Conservation (phyloP, 1,139 yeast genomes). For the Saccharomyces hybrid region DNA sequence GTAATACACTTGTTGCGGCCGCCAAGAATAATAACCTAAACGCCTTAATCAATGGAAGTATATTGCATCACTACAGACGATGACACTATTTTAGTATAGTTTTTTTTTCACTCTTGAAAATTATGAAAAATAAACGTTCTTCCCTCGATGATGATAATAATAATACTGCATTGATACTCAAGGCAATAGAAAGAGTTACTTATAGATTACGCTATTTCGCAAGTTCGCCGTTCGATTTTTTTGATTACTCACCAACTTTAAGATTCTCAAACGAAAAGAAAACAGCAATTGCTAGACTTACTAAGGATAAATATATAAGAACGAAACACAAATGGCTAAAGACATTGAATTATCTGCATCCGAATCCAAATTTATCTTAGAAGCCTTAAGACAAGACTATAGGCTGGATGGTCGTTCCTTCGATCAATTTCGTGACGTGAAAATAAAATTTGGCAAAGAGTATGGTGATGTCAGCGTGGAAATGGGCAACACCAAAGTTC, state of each 20-base stretch:
- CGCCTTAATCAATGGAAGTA: neutral
- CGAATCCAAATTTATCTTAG: conserved; percentile 55
- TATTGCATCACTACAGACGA: neutral
- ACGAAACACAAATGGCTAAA: conserved; percentile 40
- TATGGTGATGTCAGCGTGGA: conserved; percentile 75
- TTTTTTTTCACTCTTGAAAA: neutral
- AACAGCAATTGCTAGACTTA: neutral
- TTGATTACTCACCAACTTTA: neutral
- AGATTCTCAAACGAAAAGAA: neutral
- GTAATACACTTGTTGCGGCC: neutral
- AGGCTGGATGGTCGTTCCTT: conserved; percentile 65
- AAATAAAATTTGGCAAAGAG: conserved; percentile 56
- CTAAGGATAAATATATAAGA: neutral
- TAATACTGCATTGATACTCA: neutral
- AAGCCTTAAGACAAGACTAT: conserved; percentile 52
- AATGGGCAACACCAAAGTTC: conserved; percentile 68
- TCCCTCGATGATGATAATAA: neutral
- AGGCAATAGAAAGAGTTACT: neutral
- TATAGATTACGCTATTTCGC: neutral
- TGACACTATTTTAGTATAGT: neutral
- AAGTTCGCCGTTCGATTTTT: neutral
- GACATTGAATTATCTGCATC: conserved; percentile 57
- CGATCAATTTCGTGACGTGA: conserved; percentile 55
- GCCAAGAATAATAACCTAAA: neutral
- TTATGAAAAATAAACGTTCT: neutral